A percentile compares a stretch with the other conserved stretches of the same genome.
Evolutionary conservation across 2,329 filamentous ascomycete genomes (phyloP).

Genomic region (Calonectria multiphialidica): DNA sequence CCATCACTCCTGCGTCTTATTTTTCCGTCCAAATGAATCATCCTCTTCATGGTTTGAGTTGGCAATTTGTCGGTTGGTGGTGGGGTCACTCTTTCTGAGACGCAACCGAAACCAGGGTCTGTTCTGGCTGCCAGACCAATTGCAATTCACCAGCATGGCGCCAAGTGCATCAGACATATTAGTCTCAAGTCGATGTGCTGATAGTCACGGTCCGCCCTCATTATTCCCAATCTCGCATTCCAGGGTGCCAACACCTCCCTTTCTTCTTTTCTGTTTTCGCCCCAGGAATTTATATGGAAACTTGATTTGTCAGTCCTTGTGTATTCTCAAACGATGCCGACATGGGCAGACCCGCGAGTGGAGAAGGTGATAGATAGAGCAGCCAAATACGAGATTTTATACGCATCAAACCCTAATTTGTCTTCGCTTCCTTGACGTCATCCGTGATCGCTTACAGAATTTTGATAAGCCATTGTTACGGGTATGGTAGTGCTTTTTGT

Average conservation of each 20-base stretch:
- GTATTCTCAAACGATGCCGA: background rate
- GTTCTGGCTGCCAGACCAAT: constrained; percentile 8
- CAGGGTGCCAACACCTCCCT: background rate
- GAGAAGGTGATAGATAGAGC: background rate
- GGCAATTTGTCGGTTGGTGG: constrained; percentile 8
- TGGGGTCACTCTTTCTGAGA: constrained; percentile 18
- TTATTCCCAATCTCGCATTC: background rate
- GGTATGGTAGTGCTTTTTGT: too few relatives aligned
- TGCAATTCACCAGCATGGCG: background rate
- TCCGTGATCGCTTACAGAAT: background rate
- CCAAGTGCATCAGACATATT: constrained; percentile 14
- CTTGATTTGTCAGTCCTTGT: background rate
- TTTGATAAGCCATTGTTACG: too few relatives aligned
- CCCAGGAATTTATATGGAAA: background rate
- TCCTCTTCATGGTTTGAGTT: constrained; percentile 13
- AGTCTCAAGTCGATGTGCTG: background rate
- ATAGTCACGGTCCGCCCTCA: background rate
- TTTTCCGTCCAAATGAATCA: background rate
- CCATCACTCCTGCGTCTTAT: background rate
- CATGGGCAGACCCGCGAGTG: background rate
- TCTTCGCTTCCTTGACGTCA: background rate
- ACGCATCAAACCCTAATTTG: background rate
- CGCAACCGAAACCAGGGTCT: constrained; percentile 11
- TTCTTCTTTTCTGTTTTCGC: background rate
- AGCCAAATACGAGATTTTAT: background rate